These are phyloP conservation scores for Chenopodium formosanum DNA, from an alignment of 148 eudicot species.

Conservation along the genomic window DNA sequence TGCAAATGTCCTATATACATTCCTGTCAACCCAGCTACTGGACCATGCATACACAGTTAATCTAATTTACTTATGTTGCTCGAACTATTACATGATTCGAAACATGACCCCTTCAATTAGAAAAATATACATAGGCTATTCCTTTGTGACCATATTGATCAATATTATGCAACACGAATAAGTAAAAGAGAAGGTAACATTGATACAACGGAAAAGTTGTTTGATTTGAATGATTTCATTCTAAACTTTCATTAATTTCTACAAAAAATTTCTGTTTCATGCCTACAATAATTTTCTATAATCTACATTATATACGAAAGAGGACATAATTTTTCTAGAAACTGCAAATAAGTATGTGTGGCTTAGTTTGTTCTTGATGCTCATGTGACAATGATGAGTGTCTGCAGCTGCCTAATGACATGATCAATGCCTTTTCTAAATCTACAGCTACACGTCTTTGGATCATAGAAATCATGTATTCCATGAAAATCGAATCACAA, in stretches of 20 bases:
- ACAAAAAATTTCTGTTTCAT: background rate
- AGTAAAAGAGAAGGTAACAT: background rate
- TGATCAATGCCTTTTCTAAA: slow-evolving; percentile 15
- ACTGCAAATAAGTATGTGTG: slow-evolving; percentile 13
- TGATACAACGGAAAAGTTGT: background rate
- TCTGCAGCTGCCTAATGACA: slow-evolving; percentile 9
- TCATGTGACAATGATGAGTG: background rate
- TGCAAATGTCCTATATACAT: background rate
- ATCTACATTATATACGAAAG: background rate
- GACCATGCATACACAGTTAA: background rate
- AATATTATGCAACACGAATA: background rate
- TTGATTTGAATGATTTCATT: background rate
- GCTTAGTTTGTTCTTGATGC: slow-evolving; percentile 17
- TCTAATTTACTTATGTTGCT: background rate
- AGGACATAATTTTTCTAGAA: background rate
- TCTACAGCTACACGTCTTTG: slow-evolving; percentile 8
- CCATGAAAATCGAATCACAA: slow-evolving; percentile 17
- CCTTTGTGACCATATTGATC: background rate
- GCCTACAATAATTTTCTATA: background rate
- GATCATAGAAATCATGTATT: slow-evolving; percentile 15
- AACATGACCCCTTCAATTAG: background rate
- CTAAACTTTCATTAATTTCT: background rate
- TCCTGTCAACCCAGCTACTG: background rate
- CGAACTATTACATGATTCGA: background rate
- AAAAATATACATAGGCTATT: background rate